Conservation (phyloP, 352 stramenopile species). For the Phytophthora pluvialis region DNA sequence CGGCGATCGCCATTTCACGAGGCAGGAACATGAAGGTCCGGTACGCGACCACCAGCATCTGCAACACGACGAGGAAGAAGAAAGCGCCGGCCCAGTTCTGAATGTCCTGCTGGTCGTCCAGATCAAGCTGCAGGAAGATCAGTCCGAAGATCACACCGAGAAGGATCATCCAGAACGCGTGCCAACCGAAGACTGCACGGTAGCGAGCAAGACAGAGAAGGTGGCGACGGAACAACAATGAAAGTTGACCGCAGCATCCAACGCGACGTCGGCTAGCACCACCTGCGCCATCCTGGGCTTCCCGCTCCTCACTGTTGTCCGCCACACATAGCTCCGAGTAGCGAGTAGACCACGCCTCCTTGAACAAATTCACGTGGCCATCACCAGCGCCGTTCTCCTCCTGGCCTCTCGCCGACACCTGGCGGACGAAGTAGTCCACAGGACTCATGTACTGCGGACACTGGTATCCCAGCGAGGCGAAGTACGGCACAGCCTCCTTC, state of each 20-base stretch:
- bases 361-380: slow-evolving; percentile 42
- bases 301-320: slow-evolving; percentile 7
- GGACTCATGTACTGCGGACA: slow-evolving; percentile 70
- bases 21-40: slow-evolving; percentile 43
- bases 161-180: slow-evolving; percentile 46
- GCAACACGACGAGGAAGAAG: slow-evolving; percentile 48
- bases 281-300: background rate
- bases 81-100: slow-evolving; percentile 55
- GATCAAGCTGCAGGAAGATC: slow-evolving; percentile 53
- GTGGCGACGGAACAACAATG: slow-evolving; percentile 53
- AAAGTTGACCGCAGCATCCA: slow-evolving; percentile 40
- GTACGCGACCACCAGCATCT: slow-evolving; percentile 40
- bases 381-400: slow-evolving; percentile 37
- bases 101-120: slow-evolving; percentile 46
- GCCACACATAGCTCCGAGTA: slow-evolving; percentile 28
- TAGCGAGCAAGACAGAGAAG: slow-evolving; percentile 48
- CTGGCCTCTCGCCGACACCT: slow-evolving; percentile 42
- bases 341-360: slow-evolving; percentile 46
- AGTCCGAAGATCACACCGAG: slow-evolving; percentile 49
- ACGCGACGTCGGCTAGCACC: slow-evolving; percentile 12
- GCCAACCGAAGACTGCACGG: slow-evolving; percentile 43
- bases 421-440: slow-evolving; percentile 70
- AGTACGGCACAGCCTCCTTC: slow-evolving; percentile 58
- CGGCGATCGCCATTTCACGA: slow-evolving; percentile 34
- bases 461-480: slow-evolving; percentile 51